Base-by-base conservation (phyloP, 2,329 filamentous ascomycete genomes). In the Fusarium anguioides region DNA sequence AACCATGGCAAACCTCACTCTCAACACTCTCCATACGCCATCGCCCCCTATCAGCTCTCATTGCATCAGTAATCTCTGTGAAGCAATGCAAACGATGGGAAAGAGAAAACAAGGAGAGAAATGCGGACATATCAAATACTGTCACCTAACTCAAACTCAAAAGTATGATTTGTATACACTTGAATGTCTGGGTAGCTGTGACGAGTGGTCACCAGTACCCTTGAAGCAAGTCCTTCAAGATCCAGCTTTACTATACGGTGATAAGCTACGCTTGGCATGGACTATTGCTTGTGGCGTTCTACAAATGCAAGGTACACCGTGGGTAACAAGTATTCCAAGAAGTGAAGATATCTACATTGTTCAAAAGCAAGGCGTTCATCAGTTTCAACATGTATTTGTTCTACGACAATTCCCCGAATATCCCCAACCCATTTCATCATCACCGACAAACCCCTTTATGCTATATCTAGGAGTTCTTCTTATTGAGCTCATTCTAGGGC, bases 91-190 rank as follows among this genome's bases (percentile, higher is more conserved):
- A 2, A 15, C 8, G 6, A 51, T 35, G 26, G 52, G 24, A 0
- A 51, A 51, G 21, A 37, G 2, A 1, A 53, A n/a, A 0, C 29
- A n/a, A 7, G 48, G 54, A 0, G 54, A 58, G 6, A 54, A 14
- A 11, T 58, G 48, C 0, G 54, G 48, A 1, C 31, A 54, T 1
- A 54, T 57, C 2, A 37, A 45, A 0, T 31, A 57, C 0, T 21
- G 11, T 3, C 14, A 11, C 8, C 14, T 21, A 24, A n/a, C 26
- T 0, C 0, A 37, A 0, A 17, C 15, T 8, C 0, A 27, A 2
- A 54, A 5, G 0, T 57, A 57, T 1, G 48, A 45, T 7, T 14
- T 54, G 2, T 45, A 54, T 4, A 4, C 40, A 0, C 24, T 54
- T 0, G 39, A 54, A 3, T 26, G 18, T 6, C 9, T 58, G 4